phyloP scores from a whole-genome alignment of 768 basidiomycete genomes.

The Lentinula guzmanii region DNA sequence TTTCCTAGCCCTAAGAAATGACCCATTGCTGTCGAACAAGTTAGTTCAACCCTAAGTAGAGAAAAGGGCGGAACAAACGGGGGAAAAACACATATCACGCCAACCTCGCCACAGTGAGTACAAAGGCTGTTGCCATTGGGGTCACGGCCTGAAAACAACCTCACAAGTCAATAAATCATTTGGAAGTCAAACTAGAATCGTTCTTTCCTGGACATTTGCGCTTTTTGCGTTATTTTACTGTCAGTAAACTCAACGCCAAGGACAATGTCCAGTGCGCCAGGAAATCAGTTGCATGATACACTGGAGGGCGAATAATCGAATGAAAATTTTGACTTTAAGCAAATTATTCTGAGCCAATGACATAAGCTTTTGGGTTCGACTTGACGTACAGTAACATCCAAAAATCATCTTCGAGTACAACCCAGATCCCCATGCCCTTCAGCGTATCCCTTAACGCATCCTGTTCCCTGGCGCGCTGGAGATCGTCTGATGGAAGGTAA shows the following conservation, averaged over 20 bases:
- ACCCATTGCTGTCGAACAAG: not conserved
- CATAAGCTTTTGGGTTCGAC: not conserved
- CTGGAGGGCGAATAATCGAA: not conserved
- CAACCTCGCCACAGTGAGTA: slow-evolving; percentile 7
- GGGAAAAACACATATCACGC: slow-evolving; percentile 8
- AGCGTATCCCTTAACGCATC: not conserved
- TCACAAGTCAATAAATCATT: not conserved
- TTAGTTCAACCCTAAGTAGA: not conserved
- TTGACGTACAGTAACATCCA: not conserved
- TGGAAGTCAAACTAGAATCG: not conserved
- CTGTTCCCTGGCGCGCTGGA: not conserved
- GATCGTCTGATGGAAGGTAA: not conserved
- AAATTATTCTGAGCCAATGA: not conserved
- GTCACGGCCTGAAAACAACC: slow-evolving; percentile 5
- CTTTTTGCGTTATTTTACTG: not conserved
- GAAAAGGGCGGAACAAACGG: not conserved
- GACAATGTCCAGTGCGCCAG: not conserved
- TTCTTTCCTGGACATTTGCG: not conserved
- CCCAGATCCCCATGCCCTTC: not conserved
- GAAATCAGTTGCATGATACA: not conserved
- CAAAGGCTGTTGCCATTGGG: slow-evolving; percentile 3
- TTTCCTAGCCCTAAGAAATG: not conserved
- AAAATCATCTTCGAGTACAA: not conserved
- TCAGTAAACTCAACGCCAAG: not conserved
- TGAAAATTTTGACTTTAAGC: not conserved